Evolutionary conservation across 2,329 filamentous ascomycete genomes (phyloP).

Genomic region (Sphaerulina vaccinii): DNA sequence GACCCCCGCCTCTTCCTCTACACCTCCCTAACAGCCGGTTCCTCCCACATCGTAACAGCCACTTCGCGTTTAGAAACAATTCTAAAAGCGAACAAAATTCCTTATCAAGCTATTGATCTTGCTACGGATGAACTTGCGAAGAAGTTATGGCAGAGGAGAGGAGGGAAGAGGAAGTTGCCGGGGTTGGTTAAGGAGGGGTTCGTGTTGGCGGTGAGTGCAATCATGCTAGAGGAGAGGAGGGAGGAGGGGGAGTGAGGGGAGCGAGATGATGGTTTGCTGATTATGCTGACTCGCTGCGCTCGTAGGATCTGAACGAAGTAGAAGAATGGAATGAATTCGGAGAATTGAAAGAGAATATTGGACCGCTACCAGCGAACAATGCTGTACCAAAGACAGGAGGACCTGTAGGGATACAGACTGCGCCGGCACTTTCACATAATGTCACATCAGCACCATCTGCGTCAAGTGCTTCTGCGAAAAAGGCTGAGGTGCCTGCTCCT

Average conservation of each 20-base stretch:
- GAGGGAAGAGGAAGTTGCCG: slow-evolving; percentile 84
- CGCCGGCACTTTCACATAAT: slow-evolving; percentile 25
- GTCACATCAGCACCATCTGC: slow-evolving; percentile 3
- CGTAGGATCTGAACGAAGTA: slow-evolving; percentile 89
- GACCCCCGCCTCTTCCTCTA: slow-evolving; percentile 76
- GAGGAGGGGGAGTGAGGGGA: too few species aligned
- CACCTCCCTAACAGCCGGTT: slow-evolving; percentile 92
- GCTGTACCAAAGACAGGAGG: slow-evolving; percentile 30
- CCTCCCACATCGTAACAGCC: slow-evolving; percentile 92
- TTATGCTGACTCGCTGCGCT: too few species aligned
- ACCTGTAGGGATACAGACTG: slow-evolving; percentile 30
- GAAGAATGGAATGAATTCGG: slow-evolving; percentile 99
- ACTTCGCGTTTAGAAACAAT: slow-evolving; percentile 96
- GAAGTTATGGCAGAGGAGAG: slow-evolving; percentile 81
- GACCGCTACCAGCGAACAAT: slow-evolving; percentile 46
- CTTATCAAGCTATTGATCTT: slow-evolving; percentile 88
- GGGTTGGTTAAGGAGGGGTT: slow-evolving; percentile 82
- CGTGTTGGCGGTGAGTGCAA: slow-evolving; percentile 76
- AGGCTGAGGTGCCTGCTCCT: slow-evolving; percentile 29
- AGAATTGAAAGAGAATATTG: slow-evolving; percentile 83
- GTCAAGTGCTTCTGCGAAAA: slow-evolving; percentile 14
- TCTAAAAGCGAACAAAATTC: slow-evolving; percentile 87
- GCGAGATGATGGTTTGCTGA: too few species aligned
- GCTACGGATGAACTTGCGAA: slow-evolving; percentile 86
- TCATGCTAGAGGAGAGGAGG: too few species aligned